Percentiles rank a stretch among this genome's conserved stretches.
Evolutionary conservation across 2,329 filamentous ascomycete species (phyloP).

Genomic region (Ophiostoma montium): DNA sequence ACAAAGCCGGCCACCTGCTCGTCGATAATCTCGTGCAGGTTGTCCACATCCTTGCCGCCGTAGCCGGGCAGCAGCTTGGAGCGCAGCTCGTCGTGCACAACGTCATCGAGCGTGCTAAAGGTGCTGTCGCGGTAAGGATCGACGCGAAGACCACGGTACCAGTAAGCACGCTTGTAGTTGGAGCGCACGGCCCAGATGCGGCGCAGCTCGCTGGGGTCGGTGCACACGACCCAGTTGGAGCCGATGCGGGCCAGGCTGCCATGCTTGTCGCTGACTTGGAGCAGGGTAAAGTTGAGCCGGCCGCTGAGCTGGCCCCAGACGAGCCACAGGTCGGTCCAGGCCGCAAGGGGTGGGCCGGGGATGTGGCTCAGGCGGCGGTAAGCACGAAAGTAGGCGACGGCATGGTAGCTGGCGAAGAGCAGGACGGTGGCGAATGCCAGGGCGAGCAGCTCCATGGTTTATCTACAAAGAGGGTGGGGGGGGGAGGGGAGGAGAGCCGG

Average conservation of each 20-base stretch:
- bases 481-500: background rate
- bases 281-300: constrained; percentile 15
- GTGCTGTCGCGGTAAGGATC: constrained; percentile 36
- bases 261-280: constrained; percentile 14
- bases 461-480: background rate
- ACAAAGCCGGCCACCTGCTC: constrained; percentile 29
- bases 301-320: constrained; percentile 17
- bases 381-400: background rate
- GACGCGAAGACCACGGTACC: constrained; percentile 35
- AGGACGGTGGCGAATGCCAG: background rate
- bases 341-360: constrained; percentile 16
- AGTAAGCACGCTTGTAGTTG: constrained; percentile 18
- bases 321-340: constrained; percentile 20
- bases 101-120: constrained; percentile 33
- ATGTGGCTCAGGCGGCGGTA: constrained; percentile 17
- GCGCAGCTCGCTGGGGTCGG: constrained; percentile 18
- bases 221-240: constrained; percentile 19
- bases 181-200: constrained; percentile 20
- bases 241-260: constrained; percentile 18
- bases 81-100: constrained; percentile 26
- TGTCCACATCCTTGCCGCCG: constrained; percentile 19
- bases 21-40: constrained; percentile 26
- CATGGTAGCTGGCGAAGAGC: background rate
- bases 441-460: background rate
- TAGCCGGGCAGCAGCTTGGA: constrained; percentile 20